Evolutionary conservation across 2,329 filamentous ascomycete species (phyloP).

Genomic region (Cercospora janseana): DNA sequence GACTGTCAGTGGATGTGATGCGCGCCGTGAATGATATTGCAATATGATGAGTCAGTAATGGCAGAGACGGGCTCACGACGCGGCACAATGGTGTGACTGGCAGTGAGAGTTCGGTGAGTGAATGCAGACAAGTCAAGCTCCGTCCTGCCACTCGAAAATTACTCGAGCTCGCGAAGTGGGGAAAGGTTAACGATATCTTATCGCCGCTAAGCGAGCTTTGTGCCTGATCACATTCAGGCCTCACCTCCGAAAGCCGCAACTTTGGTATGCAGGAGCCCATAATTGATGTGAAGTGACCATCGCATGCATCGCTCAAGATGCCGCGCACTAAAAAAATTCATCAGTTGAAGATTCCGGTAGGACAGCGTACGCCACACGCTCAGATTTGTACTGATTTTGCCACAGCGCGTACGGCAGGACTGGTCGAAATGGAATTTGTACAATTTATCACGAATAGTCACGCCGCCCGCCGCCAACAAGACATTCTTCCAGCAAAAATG

Average conservation of each 20-base stretch:
- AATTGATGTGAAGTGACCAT: neutral
- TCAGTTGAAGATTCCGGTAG: constrained; percentile 55
- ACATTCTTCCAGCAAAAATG: constrained; percentile 99
- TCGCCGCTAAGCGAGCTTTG: constrained; percentile 2
- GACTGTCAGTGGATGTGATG: constrained; percentile 7
- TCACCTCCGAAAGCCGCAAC: constrained; percentile 12
- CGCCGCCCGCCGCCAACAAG: constrained; percentile 46
- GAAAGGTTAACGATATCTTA: constrained; percentile 8
- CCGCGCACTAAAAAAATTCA: constrained; percentile 55
- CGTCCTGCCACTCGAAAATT: constrained; percentile 2
- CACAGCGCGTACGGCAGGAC: constrained; percentile 85
- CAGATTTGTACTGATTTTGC: constrained; percentile 13
- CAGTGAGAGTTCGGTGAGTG: constrained; percentile 6
- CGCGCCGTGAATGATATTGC: constrained; percentile 1
- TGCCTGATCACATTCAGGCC: constrained; percentile 7
- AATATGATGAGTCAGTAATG: neutral
- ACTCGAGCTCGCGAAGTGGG: constrained; percentile 10
- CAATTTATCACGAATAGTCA: constrained; percentile 65
- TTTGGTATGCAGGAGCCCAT: constrained; percentile 5
- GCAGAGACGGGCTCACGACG: neutral
- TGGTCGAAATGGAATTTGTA: constrained; percentile 91
- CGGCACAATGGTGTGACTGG: too few species aligned
- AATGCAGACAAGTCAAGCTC: constrained; percentile 6
- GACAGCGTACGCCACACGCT: neutral
- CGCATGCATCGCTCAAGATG: constrained; percentile 23